Evolutionary conservation across 768 basidiomycete species (phyloP).

Genomic region (Cyclocybe cylindracea): DNA sequence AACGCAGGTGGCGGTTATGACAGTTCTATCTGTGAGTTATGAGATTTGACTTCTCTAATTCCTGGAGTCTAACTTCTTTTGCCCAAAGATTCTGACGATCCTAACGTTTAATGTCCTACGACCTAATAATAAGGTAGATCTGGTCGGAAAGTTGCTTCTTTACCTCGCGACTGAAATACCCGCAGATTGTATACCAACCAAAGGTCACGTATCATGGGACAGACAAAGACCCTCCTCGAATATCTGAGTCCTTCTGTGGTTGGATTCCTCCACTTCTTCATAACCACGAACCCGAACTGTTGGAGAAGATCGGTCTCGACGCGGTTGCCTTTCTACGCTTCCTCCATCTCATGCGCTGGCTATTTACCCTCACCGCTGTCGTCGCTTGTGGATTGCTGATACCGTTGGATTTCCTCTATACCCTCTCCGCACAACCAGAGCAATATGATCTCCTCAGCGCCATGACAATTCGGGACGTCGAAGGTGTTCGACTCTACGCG

Average conservation of each 20-base stretch:
- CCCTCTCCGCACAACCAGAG: slow-evolving; percentile 36
- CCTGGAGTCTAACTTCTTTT: slow-evolving; percentile 43
- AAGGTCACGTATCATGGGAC: slow-evolving; percentile 81
- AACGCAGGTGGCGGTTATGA: slow-evolving; percentile 60
- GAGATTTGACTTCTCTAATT: slow-evolving; percentile 14
- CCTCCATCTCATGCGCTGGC: slow-evolving; percentile 67
- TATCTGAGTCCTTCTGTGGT: slow-evolving; percentile 71
- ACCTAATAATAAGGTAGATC: slow-evolving; percentile 69
- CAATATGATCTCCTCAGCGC: slow-evolving; percentile 50
- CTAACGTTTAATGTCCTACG: slow-evolving; percentile 69
- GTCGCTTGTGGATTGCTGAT: slow-evolving; percentile 65
- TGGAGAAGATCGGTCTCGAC: slow-evolving; percentile 78
- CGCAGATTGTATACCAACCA: slow-evolving; percentile 76
- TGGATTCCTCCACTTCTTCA: slow-evolving; percentile 80
- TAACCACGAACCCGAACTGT: slow-evolving; percentile 70
- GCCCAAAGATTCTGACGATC: slow-evolving; percentile 58
- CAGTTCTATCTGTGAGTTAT: slow-evolving; percentile 50
- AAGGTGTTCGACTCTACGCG: slow-evolving; percentile 60
- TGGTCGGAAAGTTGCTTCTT: slow-evolving; percentile 30
- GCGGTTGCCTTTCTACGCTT: slow-evolving; percentile 84
- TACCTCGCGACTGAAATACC: slow-evolving; percentile 46
- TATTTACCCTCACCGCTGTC: slow-evolving; percentile 55
- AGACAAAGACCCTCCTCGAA: slow-evolving; percentile 66
- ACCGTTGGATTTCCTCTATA: slow-evolving; percentile 75
- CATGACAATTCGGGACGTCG: slow-evolving; percentile 72